These are phyloP conservation scores for Neopestalotiopsis sp. DNA, from an alignment of 2,329 filamentous ascomycete species.

Conservation along the genomic window DNA sequence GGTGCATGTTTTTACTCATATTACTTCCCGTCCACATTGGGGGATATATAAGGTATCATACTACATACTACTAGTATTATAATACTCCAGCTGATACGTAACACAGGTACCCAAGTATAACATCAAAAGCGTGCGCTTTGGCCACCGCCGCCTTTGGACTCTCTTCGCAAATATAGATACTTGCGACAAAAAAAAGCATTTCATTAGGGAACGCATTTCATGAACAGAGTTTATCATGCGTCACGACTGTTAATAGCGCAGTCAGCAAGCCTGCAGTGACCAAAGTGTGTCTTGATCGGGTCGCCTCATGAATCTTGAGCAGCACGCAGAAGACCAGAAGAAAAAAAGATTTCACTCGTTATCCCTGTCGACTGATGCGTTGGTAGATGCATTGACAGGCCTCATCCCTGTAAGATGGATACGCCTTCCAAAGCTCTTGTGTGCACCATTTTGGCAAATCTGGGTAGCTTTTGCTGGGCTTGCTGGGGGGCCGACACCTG, in stretches of 20 bases:
- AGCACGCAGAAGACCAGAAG: background rate
- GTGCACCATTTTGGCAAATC: background rate
- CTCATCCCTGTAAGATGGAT: background rate
- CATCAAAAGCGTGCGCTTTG: too few species aligned
- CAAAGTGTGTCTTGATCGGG: too few species aligned
- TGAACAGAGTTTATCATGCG: background rate
- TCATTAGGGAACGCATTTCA: background rate
- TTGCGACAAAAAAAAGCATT: too few species aligned
- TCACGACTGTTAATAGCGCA: background rate
- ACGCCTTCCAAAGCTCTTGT: background rate
- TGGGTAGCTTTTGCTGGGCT: background rate
- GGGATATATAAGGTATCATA: too few species aligned
- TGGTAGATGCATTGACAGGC: slow-evolving; percentile 2
- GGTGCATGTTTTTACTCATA: too few species aligned
- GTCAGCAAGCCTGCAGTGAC: background rate
- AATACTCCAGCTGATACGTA: too few species aligned
- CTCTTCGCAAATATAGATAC: too few species aligned
- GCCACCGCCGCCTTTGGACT: too few species aligned
- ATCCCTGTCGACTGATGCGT: background rate
- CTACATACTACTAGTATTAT: too few species aligned
- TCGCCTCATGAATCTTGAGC: background rate
- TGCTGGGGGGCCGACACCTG: background rate
- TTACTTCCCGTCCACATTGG: too few species aligned
- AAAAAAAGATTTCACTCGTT: background rate
- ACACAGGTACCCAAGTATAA: too few species aligned